Evolutionary conservation across 148 eudicot genomes (phyloP).

Genomic region (Linanthus parryae): DNA sequence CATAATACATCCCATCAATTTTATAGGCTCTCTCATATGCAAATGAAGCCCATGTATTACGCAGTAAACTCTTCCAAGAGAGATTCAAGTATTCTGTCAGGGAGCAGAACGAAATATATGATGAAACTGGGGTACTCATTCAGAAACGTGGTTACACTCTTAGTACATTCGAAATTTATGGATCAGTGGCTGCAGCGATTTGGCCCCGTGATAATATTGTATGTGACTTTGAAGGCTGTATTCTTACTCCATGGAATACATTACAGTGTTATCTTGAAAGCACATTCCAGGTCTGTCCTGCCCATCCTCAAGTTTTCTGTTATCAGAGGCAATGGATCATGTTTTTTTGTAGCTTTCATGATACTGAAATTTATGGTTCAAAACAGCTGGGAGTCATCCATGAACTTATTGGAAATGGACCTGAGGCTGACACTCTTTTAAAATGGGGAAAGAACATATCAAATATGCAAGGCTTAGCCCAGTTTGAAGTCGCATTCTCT

Average conservation of each 20-base stretch:
- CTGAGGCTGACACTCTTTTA: constrained; percentile 79
- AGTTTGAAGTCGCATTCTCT: constrained; percentile 53
- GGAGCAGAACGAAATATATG: constrained; percentile 26
- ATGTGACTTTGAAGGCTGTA: constrained; percentile 34
- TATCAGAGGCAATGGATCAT: not conserved
- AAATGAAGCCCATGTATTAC: constrained; percentile 72
- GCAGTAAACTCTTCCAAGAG: constrained; percentile 60
- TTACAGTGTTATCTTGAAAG: constrained; percentile 92
- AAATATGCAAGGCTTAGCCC: constrained; percentile 51
- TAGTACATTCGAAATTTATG: constrained; percentile 30
- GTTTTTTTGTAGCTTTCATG: too few relatives aligned
- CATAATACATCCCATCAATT: constrained; percentile 4
- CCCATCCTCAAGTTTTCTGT: not conserved
- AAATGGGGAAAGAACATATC: constrained; percentile 67
- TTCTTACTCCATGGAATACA: constrained; percentile 89
- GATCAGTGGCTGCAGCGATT: constrained; percentile 33
- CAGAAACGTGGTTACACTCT: constrained; percentile 35
- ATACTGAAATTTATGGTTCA: not conserved
- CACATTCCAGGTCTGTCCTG: constrained; percentile 62
- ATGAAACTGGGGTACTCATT: constrained; percentile 30
- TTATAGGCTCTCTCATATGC: constrained; percentile 73
- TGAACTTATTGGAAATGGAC: constrained; percentile 74
- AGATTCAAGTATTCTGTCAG: constrained; percentile 48
- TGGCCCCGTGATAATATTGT: constrained; percentile 29
- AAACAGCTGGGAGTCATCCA: constrained; percentile 64